Conservation (phyloP, 2,329 filamentous ascomycete species). For the Trichophaea hybrida region DNA sequence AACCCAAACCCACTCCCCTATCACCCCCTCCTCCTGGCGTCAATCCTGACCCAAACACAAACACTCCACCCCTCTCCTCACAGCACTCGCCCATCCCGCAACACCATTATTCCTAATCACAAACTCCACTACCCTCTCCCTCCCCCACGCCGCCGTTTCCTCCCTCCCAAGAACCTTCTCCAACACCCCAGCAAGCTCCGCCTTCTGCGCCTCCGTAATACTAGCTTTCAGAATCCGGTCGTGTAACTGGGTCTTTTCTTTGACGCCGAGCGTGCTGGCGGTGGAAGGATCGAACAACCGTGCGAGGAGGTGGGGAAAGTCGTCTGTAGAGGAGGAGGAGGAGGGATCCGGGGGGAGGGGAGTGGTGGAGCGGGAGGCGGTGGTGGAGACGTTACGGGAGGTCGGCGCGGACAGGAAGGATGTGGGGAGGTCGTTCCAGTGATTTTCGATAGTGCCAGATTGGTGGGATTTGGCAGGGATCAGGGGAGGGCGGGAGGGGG, state of each 20-base stretch:
- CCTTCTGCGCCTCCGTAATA: constrained; percentile 17
- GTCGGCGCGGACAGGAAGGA: constrained; percentile 20
- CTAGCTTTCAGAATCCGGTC: constrained; percentile 21
- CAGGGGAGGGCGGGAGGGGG: not conserved
- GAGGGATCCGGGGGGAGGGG: constrained; percentile 2
- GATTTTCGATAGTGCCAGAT: constrained; percentile 25
- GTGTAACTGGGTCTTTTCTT: constrained; percentile 17
- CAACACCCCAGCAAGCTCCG: constrained; percentile 20
- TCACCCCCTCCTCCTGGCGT: not conserved
- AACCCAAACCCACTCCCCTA: too few species aligned
- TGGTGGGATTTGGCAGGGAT: constrained; percentile 23
- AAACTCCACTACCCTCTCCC: constrained; percentile 25
- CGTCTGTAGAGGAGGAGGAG: not conserved
- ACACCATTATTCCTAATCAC: constrained; percentile 26
- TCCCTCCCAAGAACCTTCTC: constrained; percentile 18
- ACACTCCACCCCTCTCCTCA: constrained; percentile 24
- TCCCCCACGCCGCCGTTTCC: constrained; percentile 13
- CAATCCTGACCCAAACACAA: constrained; percentile 2
- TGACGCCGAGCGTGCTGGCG: constrained; percentile 11
- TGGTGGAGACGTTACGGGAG: constrained; percentile 20
- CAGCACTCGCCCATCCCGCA: constrained; percentile 24
- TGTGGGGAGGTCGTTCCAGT: constrained; percentile 28
- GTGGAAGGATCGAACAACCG: constrained; percentile 16
- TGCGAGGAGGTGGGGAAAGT: constrained; percentile 12
- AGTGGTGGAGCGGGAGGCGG: constrained; percentile 18